These are phyloP conservation scores for Draba incana DNA, from an alignment of 345 rosid species.

Conservation along the genomic window DNA sequence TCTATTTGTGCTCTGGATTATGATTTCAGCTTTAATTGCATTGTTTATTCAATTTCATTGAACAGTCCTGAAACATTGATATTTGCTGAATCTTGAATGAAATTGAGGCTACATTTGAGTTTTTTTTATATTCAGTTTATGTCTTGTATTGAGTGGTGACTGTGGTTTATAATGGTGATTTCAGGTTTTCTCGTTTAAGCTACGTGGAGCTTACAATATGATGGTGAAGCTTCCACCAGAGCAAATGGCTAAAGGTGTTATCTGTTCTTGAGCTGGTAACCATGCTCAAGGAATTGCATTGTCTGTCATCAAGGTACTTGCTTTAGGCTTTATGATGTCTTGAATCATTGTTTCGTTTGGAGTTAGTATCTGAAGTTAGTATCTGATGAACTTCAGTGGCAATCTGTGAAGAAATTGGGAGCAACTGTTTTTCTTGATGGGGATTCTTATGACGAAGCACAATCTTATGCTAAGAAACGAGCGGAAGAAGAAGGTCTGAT, in stretches of 20 bases:
- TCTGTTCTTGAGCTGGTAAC: conserved; percentile 97
- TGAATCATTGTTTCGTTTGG: background rate
- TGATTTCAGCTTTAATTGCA: too few relatives aligned
- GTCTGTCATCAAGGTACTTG: conserved; percentile 81
- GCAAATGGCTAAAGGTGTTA: conserved; percentile 75
- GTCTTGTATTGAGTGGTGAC: too few relatives aligned
- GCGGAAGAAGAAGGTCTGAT: conserved; percentile 68
- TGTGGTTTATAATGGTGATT: background rate
- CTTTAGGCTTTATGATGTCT: background rate
- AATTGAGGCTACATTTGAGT: too few relatives aligned
- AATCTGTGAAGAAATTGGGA: conserved; percentile 79
- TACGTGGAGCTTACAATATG: conserved; percentile 98
- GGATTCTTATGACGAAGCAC: conserved; percentile 94
- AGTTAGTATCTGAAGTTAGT: conserved; percentile 20
- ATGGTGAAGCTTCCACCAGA: conserved; percentile 80
- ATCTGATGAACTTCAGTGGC: conserved; percentile 59
- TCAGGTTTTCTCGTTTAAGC: conserved; percentile 95
- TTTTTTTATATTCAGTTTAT: too few relatives aligned
- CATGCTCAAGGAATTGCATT: conserved; percentile 99
- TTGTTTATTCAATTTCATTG: too few relatives aligned
- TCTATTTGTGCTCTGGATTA: background rate
- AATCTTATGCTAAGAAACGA: conserved; percentile 74
- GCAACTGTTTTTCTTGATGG: conserved; percentile 84
- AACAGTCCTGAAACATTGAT: too few relatives aligned
- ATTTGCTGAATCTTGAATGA: too few relatives aligned